A percentile compares a stretch with the other conserved stretches of the same genome.
These are phyloP conservation scores for Asterophora lycoperdoides DNA, from an alignment of 768 basidiomycete species.

Conservation along the genomic window DNA sequence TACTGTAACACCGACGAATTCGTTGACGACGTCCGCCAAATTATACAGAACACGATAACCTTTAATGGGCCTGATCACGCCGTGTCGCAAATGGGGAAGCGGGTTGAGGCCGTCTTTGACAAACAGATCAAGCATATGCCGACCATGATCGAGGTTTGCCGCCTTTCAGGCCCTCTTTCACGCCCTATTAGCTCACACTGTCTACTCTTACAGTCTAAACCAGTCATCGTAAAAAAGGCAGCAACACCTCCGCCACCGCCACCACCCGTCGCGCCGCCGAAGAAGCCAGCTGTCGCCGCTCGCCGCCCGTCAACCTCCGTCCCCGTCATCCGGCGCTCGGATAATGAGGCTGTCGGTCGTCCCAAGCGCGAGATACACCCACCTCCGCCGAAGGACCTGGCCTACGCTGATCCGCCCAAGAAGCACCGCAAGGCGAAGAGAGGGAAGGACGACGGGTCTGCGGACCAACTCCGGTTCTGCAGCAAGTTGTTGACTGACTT, in stretches of 20 bases:
- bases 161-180: conserved; percentile 1
- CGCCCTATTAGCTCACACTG: background rate
- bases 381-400: conserved; percentile 86
- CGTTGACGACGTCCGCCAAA: conserved; percentile 75
- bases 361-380: conserved; percentile 98
- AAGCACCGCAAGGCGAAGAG: conserved; percentile 61
- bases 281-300: conserved; percentile 41
- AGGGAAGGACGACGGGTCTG: conserved; percentile 60
- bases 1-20: conserved; percentile 80
- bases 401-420: conserved; percentile 75
- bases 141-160: conserved; percentile 60
- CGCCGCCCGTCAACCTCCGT: conserved; percentile 79
- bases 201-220: conserved; percentile 31
- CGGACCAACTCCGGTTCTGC: conserved; percentile 85
- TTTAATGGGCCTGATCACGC: conserved; percentile 94
- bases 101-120: conserved; percentile 81
- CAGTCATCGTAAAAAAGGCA: conserved; percentile 42
- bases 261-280: conserved; percentile 37
- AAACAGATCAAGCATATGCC: conserved; percentile 86
- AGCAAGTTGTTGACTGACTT: conserved; percentile 70
- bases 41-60: conserved; percentile 82
- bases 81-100: conserved; percentile 74
- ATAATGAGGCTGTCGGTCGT: conserved; percentile 58
- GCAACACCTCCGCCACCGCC: conserved; percentile 47
- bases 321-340: conserved; percentile 80